phyloP scores from a whole-genome alignment of 768 basidiomycete genomes.

The Mycena vitilis region DNA sequence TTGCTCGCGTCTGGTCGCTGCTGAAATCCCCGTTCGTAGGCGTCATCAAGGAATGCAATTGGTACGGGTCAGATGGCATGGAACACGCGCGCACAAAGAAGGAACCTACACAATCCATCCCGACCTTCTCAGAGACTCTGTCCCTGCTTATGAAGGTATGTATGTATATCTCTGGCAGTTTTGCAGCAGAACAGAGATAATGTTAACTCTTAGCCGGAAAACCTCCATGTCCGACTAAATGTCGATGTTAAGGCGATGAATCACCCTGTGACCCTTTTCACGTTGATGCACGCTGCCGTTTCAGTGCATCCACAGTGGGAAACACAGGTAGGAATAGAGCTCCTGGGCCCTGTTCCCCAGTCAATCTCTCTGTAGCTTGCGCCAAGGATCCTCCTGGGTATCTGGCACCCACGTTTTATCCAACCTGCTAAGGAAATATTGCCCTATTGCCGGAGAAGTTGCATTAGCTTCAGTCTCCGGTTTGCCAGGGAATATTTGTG shows the following conservation, averaged over 20 bases:
- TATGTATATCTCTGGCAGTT: slow-evolving; percentile 40
- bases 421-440: slow-evolving; percentile 67
- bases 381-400: slow-evolving; percentile 68
- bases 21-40: slow-evolving; percentile 48
- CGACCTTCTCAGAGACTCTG: slow-evolving; percentile 75
- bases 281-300: slow-evolving; percentile 64
- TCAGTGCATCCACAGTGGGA: slow-evolving; percentile 63
- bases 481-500: slow-evolving; percentile 74
- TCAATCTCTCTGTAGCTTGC: slow-evolving; percentile 50
- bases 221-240: slow-evolving; percentile 63
- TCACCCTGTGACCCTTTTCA: slow-evolving; percentile 71
- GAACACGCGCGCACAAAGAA: slow-evolving; percentile 71
- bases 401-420: slow-evolving; percentile 81
- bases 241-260: slow-evolving; percentile 81
- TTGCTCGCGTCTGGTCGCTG: not conserved
- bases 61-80: slow-evolving; percentile 58
- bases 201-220: slow-evolving; percentile 52
- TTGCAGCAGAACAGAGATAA: not conserved
- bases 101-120: slow-evolving; percentile 72
- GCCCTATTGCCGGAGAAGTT: slow-evolving; percentile 70
- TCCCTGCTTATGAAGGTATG: slow-evolving; percentile 65
- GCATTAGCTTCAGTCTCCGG: slow-evolving; percentile 67
- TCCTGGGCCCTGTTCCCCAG: not conserved
- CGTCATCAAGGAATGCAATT: slow-evolving; percentile 62
- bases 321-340: slow-evolving; percentile 39